Conservation (phyloP, 257 asterid genomes). For the Petrea volubilis region DNA sequence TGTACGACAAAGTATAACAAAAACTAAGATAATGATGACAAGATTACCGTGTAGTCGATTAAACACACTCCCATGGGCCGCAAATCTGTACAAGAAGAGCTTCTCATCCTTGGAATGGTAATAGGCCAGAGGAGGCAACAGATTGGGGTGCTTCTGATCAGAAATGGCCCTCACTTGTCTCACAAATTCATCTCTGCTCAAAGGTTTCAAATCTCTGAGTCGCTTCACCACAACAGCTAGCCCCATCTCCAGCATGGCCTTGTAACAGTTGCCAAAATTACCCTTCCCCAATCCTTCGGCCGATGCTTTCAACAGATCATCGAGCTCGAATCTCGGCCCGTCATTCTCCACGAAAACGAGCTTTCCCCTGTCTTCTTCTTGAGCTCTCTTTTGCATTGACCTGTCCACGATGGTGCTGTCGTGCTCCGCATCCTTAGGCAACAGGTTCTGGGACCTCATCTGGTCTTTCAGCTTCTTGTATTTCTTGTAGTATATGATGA, state of each 20-base stretch:
- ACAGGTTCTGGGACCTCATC: slow-evolving; percentile 20
- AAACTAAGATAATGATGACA: neutral
- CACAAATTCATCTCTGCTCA: slow-evolving; percentile 60
- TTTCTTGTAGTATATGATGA: slow-evolving; percentile 53
- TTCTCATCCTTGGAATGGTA: slow-evolving; percentile 71
- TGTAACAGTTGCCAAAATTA: slow-evolving; percentile 75
- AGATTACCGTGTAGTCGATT: slow-evolving; percentile 63
- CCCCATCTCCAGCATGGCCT: slow-evolving; percentile 55
- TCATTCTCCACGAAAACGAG: slow-evolving; percentile 45
- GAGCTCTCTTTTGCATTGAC: slow-evolving; percentile 11
- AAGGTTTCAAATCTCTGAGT: slow-evolving; percentile 61
- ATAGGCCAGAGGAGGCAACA: slow-evolving; percentile 63
- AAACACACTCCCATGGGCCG: slow-evolving; percentile 52
- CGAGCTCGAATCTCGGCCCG: slow-evolving; percentile 48
- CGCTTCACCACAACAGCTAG: slow-evolving; percentile 66
- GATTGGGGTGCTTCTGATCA: slow-evolving; percentile 59
- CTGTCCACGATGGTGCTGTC: slow-evolving; percentile 32
- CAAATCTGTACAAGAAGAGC: slow-evolving; percentile 53
- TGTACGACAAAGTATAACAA: neutral
- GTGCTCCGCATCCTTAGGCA: slow-evolving; percentile 29
- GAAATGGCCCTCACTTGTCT: slow-evolving; percentile 53
- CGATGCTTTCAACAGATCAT: slow-evolving; percentile 68
- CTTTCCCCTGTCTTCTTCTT: slow-evolving; percentile 45
- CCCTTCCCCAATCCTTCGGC: slow-evolving; percentile 81
- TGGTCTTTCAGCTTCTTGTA: slow-evolving; percentile 45